These are phyloP conservation scores for Sclerotinia nivalis DNA, from an alignment of 2,329 filamentous ascomycete species.

Conservation along the genomic window DNA sequence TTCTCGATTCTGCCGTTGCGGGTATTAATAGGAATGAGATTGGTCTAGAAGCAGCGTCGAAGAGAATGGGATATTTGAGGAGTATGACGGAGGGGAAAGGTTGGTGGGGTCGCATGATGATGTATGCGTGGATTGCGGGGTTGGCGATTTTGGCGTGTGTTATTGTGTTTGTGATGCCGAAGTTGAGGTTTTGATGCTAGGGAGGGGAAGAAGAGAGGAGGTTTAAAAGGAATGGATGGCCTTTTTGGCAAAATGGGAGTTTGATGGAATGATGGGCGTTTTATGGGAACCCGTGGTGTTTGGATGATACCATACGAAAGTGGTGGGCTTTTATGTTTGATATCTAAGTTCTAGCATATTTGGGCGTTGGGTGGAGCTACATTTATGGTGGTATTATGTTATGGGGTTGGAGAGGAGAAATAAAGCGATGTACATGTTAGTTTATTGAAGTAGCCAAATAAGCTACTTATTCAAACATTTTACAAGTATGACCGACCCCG, in stretches of 20 bases:
- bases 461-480: too few species aligned
- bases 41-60: conserved; percentile 74
- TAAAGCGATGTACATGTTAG: background rate
- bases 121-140: conserved; percentile 82
- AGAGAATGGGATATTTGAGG: conserved; percentile 73
- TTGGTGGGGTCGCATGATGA: conserved; percentile 75
- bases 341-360: background rate
- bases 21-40: conserved; percentile 76
- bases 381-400: too few species aligned
- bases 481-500: background rate
- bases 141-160: conserved; percentile 77
- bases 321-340: conserved; percentile 5
- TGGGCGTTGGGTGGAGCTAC: background rate
- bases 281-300: background rate
- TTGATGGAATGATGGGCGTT: background rate
- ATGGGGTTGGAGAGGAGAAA: too few species aligned
- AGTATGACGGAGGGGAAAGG: conserved; percentile 85
- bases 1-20: conserved; percentile 68
- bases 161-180: conserved; percentile 83
- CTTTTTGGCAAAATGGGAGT: background rate
- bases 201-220: background rate
- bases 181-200: conserved; percentile 70
- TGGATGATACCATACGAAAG: conserved; percentile 25
- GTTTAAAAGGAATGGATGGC: background rate
- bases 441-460: background rate